phyloP scores from a whole-genome alignment of 441 rosid species.

The Erysimum pusillum region DNA sequence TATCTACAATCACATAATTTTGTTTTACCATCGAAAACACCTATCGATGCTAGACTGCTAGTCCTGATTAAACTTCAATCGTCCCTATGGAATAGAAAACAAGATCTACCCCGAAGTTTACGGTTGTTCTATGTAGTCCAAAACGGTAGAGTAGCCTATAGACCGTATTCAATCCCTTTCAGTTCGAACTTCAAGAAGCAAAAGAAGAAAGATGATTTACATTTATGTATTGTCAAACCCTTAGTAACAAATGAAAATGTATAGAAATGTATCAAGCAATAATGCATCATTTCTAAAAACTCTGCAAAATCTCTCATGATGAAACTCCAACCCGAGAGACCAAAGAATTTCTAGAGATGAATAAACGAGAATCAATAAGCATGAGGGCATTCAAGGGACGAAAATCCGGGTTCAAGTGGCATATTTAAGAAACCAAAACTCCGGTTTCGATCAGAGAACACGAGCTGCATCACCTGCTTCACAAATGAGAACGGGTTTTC shows the following conservation, averaged over 20 bases:
- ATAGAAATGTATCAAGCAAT: not conserved
- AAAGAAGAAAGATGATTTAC: constrained; percentile 10
- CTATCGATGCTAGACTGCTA: not conserved
- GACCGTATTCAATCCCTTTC: not conserved
- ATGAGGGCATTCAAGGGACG: not conserved
- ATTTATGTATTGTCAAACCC: constrained; percentile 3
- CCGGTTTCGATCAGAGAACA: constrained; percentile 52
- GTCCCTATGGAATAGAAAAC: not conserved
- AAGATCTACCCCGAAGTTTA: not conserved
- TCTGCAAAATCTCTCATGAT: constrained; percentile 1
- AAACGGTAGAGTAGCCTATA: not conserved
- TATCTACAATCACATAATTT: not conserved
- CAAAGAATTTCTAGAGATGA: constrained; percentile 10
- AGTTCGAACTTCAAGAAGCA: constrained; percentile 10
- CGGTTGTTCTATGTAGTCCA: not conserved
- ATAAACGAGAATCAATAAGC: constrained; percentile 20
- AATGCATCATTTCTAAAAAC: constrained; percentile 2
- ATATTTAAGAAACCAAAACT: not conserved
- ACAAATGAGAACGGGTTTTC: constrained; percentile 66
- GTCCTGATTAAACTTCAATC: not conserved
- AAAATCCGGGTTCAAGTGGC: not conserved
- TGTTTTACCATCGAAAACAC: constrained; percentile 1
- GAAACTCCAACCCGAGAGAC: constrained; percentile 7
- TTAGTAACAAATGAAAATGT: constrained; percentile 1
- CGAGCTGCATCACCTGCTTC: constrained; percentile 80